These are phyloP conservation scores for Thalassia testudinum DNA, from an alignment of 116 monocot genomes.

Conservation along the genomic window DNA sequence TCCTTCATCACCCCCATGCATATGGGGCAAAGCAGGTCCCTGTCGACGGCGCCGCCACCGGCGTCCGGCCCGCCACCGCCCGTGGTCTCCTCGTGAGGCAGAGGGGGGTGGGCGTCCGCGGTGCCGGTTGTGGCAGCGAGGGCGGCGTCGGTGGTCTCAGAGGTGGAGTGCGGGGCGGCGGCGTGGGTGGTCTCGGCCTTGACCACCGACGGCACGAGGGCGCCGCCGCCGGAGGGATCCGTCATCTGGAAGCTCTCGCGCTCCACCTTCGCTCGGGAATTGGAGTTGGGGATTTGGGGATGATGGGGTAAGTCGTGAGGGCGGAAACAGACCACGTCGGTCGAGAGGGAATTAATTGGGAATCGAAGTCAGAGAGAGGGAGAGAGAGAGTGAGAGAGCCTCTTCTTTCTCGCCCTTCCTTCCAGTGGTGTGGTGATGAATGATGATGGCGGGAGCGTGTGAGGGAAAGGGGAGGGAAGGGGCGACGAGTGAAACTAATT, in stretches of 20 bases:
- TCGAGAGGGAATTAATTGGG: too few relatives aligned
- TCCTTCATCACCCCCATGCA: conserved; percentile 94
- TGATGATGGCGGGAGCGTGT: too few relatives aligned
- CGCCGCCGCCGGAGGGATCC: conserved; percentile 40
- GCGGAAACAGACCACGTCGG: too few relatives aligned
- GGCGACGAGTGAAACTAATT: too few relatives aligned
- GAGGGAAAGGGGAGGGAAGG: too few relatives aligned
- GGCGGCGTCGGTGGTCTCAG: conserved; percentile 3
- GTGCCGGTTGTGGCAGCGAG: conserved; percentile 6
- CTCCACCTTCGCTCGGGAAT: background rate
- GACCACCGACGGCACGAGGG: conserved; percentile 77
- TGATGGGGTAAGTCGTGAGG: too few relatives aligned
- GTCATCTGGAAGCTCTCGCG: conserved; percentile 23
- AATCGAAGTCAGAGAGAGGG: too few relatives aligned
- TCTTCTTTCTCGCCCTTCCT: too few relatives aligned
- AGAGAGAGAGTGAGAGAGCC: too few relatives aligned
- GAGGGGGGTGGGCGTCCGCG: conserved; percentile 7
- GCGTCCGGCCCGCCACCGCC: background rate
- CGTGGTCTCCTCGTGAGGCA: background rate
- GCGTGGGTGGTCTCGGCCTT: conserved; percentile 25
- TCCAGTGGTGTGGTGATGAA: too few relatives aligned
- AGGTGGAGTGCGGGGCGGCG: background rate
- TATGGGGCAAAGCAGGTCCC: conserved; percentile 84
- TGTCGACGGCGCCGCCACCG: conserved; percentile 16
- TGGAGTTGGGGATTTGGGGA: too few relatives aligned